Evolutionary conservation across 1,284 basidiomycete genomes (phyloP).

Genomic region (Tausonia pullulans): DNA sequence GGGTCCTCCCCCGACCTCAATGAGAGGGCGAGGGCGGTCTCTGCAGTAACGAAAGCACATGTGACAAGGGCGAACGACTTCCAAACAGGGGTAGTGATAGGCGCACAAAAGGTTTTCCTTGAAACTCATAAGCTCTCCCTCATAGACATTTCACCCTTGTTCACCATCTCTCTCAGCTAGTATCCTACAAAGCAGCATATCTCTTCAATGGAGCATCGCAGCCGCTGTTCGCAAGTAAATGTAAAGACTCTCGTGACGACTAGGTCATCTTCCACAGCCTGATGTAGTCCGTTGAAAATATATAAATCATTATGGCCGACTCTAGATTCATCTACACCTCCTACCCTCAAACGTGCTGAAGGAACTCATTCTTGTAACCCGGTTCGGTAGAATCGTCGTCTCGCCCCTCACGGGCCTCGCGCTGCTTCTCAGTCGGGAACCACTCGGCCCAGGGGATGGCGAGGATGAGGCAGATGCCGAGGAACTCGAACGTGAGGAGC

Average conservation of each 20-base stretch:
- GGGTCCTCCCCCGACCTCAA: neutral
- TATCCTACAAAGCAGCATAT: no score
- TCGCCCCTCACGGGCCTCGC: no score
- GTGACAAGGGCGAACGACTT: neutral
- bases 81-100: no score
- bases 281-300: no score
- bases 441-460: neutral
- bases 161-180: no score
- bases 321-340: neutral
- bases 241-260: no score
- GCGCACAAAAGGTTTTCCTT: neutral
- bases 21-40: neutral
- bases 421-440: neutral
- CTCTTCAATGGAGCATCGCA: no score
- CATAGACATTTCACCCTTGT: neutral
- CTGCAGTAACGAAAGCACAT: neutral
- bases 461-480: neutral
- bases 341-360: neutral
- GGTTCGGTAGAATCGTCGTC: neutral
- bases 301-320: neutral
- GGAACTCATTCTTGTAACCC: neutral
- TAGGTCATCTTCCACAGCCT: no score
- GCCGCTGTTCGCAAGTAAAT: no score
- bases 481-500: neutral
- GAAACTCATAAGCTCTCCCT: constrained; percentile 3